A percentile compares a stretch with the other conserved stretches of the same genome.
Conservation (phyloP, 371 early-diverging fungal species). For the Dichotomocladium elegans region DNA sequence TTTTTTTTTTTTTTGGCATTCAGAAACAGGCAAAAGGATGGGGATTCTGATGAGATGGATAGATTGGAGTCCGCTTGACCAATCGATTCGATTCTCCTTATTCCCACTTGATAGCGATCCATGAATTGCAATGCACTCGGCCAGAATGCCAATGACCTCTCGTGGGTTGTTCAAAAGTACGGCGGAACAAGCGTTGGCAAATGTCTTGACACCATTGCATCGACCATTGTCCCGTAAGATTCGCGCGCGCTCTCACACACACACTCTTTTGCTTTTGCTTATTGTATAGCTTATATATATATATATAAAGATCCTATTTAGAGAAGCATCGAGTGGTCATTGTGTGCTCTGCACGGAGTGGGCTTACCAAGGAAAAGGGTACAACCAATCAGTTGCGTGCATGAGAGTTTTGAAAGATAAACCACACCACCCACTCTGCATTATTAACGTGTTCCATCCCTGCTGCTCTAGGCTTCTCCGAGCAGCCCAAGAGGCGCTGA, state of each 20-base stretch:
- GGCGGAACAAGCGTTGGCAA: slow-evolving; percentile 90
- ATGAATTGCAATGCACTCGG: too few relatives aligned
- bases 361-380: slow-evolving; percentile 71
- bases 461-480: slow-evolving; percentile 53
- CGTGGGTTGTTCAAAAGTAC: slow-evolving; percentile 83
- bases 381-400: slow-evolving; percentile 62
- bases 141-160: too few relatives aligned
- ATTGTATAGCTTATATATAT: background rate
- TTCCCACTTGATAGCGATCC: too few relatives aligned
- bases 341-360: slow-evolving; percentile 83
- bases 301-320: slow-evolving; percentile 34
- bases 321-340: slow-evolving; percentile 63
- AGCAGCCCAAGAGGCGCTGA: slow-evolving; percentile 69
- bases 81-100: too few relatives aligned
- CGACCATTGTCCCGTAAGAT: slow-evolving; percentile 55
- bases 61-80: too few relatives aligned
- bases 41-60: too few relatives aligned
- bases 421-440: too few relatives aligned
- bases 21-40: too few relatives aligned
- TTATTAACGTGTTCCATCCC: too few relatives aligned
- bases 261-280: background rate
- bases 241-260: background rate
- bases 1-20: too few relatives aligned
- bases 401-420: too few relatives aligned
- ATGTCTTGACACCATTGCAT: slow-evolving; percentile 57